These are phyloP conservation scores for Quercus bicolor DNA, from an alignment of 306 rosid genomes.

Conservation along the genomic window DNA sequence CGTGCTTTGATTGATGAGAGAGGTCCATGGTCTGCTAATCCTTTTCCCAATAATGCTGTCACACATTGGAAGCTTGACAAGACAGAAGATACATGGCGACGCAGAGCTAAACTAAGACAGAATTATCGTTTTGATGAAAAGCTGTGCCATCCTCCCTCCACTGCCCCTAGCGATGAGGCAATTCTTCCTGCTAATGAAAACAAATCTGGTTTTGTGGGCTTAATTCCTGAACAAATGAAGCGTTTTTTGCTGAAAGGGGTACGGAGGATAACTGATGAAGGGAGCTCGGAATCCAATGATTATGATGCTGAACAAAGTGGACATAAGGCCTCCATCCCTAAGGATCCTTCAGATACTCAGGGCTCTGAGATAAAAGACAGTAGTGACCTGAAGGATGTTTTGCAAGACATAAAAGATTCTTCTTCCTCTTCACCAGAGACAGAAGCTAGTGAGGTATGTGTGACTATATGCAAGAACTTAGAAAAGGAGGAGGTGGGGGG, in stretches of 20 bases:
- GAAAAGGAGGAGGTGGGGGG: not conserved
- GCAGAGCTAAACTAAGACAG: constrained; percentile 78
- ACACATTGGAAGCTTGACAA: constrained; percentile 95
- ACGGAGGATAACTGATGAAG: constrained; percentile 82
- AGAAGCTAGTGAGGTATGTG: constrained; percentile 76
- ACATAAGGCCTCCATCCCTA: constrained; percentile 36
- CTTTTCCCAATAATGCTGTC: constrained; percentile 63
- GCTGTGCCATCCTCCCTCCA: constrained; percentile 65
- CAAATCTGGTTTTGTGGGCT: constrained; percentile 63
- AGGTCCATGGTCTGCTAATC: constrained; percentile 97
- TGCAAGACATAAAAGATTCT: constrained; percentile 61
- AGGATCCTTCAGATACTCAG: constrained; percentile 55
- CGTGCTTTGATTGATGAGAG: constrained; percentile 97
- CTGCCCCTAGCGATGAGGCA: constrained; percentile 37
- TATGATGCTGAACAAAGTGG: constrained; percentile 52
- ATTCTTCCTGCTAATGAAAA: constrained; percentile 49
- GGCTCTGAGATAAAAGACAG: constrained; percentile 60
- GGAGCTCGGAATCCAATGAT: constrained; percentile 56
- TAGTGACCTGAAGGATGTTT: constrained; percentile 54
- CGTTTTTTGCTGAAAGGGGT: constrained; percentile 81
- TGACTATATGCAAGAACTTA: constrained; percentile 14
- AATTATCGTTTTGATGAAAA: constrained; percentile 94
- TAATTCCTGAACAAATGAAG: constrained; percentile 96
- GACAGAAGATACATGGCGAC: constrained; percentile 87
- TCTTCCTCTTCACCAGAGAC: constrained; percentile 56